phyloP scores from a whole-genome alignment of 1,284 basidiomycete genomes.

The Malassezia yamatoensis region DNA sequence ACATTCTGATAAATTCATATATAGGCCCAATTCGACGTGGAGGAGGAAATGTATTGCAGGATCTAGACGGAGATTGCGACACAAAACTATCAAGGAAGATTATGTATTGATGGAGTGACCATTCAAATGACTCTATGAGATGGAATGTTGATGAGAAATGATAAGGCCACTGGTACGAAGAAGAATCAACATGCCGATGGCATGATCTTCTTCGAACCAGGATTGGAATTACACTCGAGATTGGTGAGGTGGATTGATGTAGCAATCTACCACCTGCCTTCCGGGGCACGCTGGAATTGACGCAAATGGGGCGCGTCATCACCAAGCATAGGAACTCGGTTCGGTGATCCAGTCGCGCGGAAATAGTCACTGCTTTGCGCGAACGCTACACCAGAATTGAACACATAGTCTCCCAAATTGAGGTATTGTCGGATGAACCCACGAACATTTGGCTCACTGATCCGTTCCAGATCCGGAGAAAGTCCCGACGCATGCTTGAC shows the following conservation, averaged over 20 bases:
- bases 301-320: not conserved
- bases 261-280: not conserved
- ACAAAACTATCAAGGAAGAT: too few species aligned
- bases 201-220: too few species aligned
- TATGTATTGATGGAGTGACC: too few species aligned
- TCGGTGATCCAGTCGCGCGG: not conserved
- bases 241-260: too few species aligned
- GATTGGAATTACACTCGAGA: too few species aligned
- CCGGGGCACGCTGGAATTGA: not conserved
- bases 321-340: not conserved
- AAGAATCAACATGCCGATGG: too few species aligned
- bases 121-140: too few species aligned
- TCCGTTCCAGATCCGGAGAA: slow-evolving; percentile 27
- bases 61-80: not conserved
- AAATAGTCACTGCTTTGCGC: slow-evolving; percentile 17
- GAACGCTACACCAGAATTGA: slow-evolving; percentile 51
- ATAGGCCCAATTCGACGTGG: slow-evolving; percentile 1
- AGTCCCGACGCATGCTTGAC: slow-evolving; percentile 62
- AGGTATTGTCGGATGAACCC: slow-evolving; percentile 71
- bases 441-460: slow-evolving; percentile 59
- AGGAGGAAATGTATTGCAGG: not conserved
- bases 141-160: too few species aligned
- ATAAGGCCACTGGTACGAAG: too few species aligned
- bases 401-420: slow-evolving; percentile 74
- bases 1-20: not conserved